Evolutionary conservation across 2,329 filamentous ascomycete species (phyloP).

Genomic region (Xylaria sp.): DNA sequence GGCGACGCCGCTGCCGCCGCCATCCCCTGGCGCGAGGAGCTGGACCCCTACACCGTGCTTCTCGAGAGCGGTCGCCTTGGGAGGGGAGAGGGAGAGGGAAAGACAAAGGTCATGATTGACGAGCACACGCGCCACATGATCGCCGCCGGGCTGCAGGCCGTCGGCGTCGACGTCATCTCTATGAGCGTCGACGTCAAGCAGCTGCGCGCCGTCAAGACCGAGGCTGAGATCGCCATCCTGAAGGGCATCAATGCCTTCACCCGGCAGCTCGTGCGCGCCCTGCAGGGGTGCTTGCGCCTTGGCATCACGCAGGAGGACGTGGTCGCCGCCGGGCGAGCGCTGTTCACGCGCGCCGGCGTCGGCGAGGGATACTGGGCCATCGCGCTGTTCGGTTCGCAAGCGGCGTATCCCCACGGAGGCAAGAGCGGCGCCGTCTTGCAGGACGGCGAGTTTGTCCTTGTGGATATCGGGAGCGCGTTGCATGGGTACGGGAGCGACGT

Average conservation of each 20-base stretch:
- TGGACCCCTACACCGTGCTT: conserved; percentile 44
- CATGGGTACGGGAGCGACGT: conserved; percentile 48
- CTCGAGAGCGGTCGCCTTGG: conserved; percentile 21
- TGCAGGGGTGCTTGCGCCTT: conserved; percentile 44
- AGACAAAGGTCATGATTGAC: conserved; percentile 45
- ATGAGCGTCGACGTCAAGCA: conserved; percentile 44
- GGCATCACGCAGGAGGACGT: conserved; percentile 46
- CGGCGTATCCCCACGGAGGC: conserved; percentile 47
- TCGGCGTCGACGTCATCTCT: conserved; percentile 45
- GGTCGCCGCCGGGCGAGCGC: conserved; percentile 33
- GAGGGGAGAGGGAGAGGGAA: conserved; percentile 36
- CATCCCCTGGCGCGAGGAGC: conserved; percentile 45
- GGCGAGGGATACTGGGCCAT: conserved; percentile 46
- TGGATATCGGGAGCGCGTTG: conserved; percentile 47
- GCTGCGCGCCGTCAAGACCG: conserved; percentile 46
- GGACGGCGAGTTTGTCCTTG: conserved; percentile 45
- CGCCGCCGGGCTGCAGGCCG: conserved; percentile 43
- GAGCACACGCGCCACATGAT: conserved; percentile 48
- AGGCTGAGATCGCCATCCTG: conserved; percentile 44
- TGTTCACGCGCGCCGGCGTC: conserved; percentile 45
- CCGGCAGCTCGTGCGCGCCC: conserved; percentile 43
- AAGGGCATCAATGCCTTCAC: conserved; percentile 46
- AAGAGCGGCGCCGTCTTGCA: conserved; percentile 43
- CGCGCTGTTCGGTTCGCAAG: conserved; percentile 47
- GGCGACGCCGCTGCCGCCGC: conserved; percentile 40